Conservation (phyloP, 164 flowering plant species). For the Amborella trichopoda region DNA sequence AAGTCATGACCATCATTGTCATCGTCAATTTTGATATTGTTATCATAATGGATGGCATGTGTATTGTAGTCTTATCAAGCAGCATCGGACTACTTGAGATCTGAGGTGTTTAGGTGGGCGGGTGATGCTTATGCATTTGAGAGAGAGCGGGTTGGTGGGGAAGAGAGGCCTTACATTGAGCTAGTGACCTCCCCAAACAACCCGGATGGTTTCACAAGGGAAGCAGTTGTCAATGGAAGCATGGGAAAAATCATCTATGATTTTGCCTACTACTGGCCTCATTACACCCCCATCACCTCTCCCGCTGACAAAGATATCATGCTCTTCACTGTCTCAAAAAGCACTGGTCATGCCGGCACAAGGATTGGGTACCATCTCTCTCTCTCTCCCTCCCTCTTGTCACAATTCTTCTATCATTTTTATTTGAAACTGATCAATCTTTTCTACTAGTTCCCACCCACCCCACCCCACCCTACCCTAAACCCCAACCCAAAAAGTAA, state of each 20-base stretch:
- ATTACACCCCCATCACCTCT: slow-evolving; percentile 55
- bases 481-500: too few species aligned
- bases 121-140: slow-evolving; percentile 53
- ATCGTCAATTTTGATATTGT: too few species aligned
- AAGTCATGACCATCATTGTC: too few species aligned
- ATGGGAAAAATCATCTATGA: slow-evolving; percentile 52
- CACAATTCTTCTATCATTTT: neutral
- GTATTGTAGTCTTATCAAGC: slow-evolving; percentile 71
- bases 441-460: too few species aligned
- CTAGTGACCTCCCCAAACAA: slow-evolving; percentile 86
- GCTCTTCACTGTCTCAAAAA: slow-evolving; percentile 82
- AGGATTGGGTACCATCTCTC: slow-evolving; percentile 62
- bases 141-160: slow-evolving; percentile 11
- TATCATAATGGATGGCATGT: too few species aligned
- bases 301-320: slow-evolving; percentile 64
- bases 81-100: slow-evolving; percentile 49
- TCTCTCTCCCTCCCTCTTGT: neutral
- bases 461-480: too few species aligned
- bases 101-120: slow-evolving; percentile 67
- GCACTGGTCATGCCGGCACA: slow-evolving; percentile 94
- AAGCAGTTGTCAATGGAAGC: slow-evolving; percentile 37
- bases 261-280: slow-evolving; percentile 91
- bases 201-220: slow-evolving; percentile 61
- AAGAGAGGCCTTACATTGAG: slow-evolving; percentile 46
- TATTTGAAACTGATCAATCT: neutral